These are phyloP conservation scores for Geotrichum bryndzae DNA, from an alignment of 1,139 yeast species.

Conservation along the genomic window DNA sequence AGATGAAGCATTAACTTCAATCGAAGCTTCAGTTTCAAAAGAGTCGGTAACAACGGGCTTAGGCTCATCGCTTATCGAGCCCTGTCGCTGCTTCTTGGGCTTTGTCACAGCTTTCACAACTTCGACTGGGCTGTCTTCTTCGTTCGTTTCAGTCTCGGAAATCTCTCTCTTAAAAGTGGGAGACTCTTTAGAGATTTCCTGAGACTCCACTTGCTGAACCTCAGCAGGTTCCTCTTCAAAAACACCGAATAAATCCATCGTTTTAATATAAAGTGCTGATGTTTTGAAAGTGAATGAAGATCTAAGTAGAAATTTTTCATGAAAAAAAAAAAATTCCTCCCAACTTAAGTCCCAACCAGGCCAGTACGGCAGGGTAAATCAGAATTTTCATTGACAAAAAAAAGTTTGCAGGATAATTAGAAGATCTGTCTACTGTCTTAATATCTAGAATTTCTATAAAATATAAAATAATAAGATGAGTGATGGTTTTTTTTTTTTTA, in stretches of 20 bases:
- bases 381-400: too few relatives aligned
- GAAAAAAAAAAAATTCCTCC: too few relatives aligned
- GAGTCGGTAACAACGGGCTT: conserved; percentile 79
- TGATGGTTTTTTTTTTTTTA: too few relatives aligned
- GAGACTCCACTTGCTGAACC: not conserved
- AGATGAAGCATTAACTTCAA: too few relatives aligned
- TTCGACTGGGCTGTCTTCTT: not conserved
- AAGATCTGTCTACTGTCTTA: too few relatives aligned
- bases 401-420: too few relatives aligned
- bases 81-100: conserved; percentile 5
- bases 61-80: conserved; percentile 8
- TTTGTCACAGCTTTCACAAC: not conserved
- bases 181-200: not conserved
- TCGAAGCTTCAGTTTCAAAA: conserved; percentile 52
- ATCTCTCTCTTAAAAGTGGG: not conserved
- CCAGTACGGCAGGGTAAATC: too few relatives aligned
- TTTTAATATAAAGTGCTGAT: not conserved
- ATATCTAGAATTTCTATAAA: too few relatives aligned
- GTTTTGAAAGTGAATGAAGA: too few relatives aligned
- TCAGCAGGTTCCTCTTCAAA: conserved; percentile 16
- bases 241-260: conserved; percentile 19
- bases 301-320: too few relatives aligned
- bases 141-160: not conserved
- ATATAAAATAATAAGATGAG: too few relatives aligned
- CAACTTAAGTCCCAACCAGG: too few relatives aligned